These are phyloP conservation scores for Fusarium sp. DNA, from an alignment of 2,329 filamentous ascomycete species.

Conservation along the genomic window DNA sequence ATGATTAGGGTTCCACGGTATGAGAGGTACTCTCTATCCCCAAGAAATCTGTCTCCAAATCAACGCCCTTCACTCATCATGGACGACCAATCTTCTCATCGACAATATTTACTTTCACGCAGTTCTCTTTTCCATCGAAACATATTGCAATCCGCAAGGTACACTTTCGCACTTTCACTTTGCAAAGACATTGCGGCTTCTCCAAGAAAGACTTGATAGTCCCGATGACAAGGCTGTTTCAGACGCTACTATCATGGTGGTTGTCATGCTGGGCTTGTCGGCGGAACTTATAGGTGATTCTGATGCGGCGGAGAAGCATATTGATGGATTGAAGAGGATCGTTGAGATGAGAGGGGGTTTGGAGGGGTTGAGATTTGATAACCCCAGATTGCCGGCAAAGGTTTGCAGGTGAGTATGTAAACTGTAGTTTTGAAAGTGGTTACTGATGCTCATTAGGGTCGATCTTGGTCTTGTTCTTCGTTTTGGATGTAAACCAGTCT, in stretches of 20 bases:
- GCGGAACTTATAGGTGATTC: constrained; percentile 32
- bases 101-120: constrained; percentile 38
- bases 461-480: constrained; percentile 29
- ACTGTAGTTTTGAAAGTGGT: fast-evolving
- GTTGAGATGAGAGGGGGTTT: constrained; percentile 35
- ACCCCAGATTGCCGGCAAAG: constrained; percentile 33
- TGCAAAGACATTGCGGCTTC: constrained; percentile 32
- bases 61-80: constrained; percentile 21
- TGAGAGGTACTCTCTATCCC: constrained; percentile 33
- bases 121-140: constrained; percentile 24
- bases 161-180: constrained; percentile 32
- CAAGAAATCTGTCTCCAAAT: constrained; percentile 33
- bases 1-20: constrained; percentile 6
- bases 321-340: constrained; percentile 31
- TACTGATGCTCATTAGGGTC: constrained; percentile 2
- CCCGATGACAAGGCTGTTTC: constrained; percentile 2
- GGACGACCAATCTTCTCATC: constrained; percentile 29
- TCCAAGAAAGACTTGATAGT: constrained; percentile 23
- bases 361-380: constrained; percentile 28
- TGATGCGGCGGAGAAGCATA: constrained; percentile 22
- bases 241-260: constrained; percentile 37
- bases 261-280: constrained; percentile 19
- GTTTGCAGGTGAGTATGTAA: constrained; percentile 28
- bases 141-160: constrained; percentile 21
- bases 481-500: constrained; percentile 22